Base-by-base conservation (phyloP, 2,329 filamentous ascomycete species). In the Cytospora piceae region DNA sequence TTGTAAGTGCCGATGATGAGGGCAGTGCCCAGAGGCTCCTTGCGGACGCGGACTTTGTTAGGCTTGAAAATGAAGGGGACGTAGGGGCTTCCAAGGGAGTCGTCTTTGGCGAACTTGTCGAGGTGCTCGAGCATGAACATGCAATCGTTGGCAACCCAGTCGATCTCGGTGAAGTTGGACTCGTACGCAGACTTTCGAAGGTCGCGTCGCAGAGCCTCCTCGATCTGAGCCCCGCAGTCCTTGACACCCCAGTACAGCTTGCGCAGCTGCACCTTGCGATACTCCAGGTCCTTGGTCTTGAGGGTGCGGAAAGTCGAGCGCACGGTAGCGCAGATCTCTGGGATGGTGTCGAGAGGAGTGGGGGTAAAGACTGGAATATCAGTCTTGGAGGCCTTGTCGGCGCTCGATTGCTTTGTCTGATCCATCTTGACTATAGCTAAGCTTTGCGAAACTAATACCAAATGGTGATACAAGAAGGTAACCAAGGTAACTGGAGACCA, bases 1-100 rank as follows among this genome's bases (percentile, higher is more conserved):
- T 99, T 99, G 86, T 92, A 98, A 53, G 95, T 88, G 65, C 93
- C 93, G 74, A 98, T 96, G 73, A 97, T 87, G 71, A 98, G 82
- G 14, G 92, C 87, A 51, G 88, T 82, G 42, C 95, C 95, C 65
- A 97, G 78, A 1, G 95, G 95, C 74, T 98, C 94, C 80, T 96
- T 96, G 70, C 89, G 84, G 75, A 96, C 89, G 74, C 85, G 89
- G 46, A 93, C 90, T 64, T 82, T 88, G 79, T 96, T 84, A 52
- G 90, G 74, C 70, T 84, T 84, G 78, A 89, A 92, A 52, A 84
- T 82, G 55, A 93, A 75, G 15, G 89, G 82, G 22, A 96, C 89
- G 74, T 93, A 89, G 53, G 79, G 71, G 8, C 67, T 22, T 27
- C 81, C 78, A 37, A 92, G 82, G 72, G 83, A 83, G 77, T 97